Evolutionary conservation across 257 asterid genomes (phyloP), one percentile per base, ranked within the genome.

Genomic region (Plantago major): DNA sequence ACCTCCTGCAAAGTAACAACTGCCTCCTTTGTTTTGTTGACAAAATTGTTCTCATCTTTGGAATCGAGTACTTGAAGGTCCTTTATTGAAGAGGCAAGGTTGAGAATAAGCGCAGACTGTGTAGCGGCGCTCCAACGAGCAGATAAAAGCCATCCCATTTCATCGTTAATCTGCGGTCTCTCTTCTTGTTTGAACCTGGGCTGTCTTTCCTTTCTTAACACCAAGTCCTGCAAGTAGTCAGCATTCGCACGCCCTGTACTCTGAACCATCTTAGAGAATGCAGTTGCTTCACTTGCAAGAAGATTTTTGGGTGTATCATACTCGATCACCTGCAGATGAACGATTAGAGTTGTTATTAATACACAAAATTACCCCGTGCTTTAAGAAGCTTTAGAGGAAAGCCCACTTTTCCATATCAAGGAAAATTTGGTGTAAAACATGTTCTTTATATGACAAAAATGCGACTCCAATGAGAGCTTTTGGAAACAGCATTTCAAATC

Each of bases 181-280:
- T 42, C n/a, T n/a, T n/a, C n/a, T n/a, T n/a, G n/a, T n/a, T n/a
- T n/a, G 40, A 47, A 45, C 55, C 70, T 74, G 38, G 55, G 55
- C 38, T 73, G 73, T 38, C 62, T 37, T 26, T 52, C 71, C 58
- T 71, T 79, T 64, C 74, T 71, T 17, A 67, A 74, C 13, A 76
- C 91, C 56, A 89, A 77, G 76, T 86, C 68, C 54, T 70, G 77
- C 73, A 89, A 71, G 81, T 86, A 86, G 70, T 86, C 73, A 37
- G 94, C 94, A 66, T 86, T 89, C 55, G 95, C 88, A 7, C 79
- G 66, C 16, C 97, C 97, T 9, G 97, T 89, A 65, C 95, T 86
- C 66, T 81, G 87, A 59, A 89, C 84, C 88, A 86, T 84, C 74
- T 73, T 78, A 55, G 76, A 79, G 79, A 89, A 89, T 22, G 81